Conservation (phyloP, 129 eudicot species). For the Tagetes erecta region DNA sequence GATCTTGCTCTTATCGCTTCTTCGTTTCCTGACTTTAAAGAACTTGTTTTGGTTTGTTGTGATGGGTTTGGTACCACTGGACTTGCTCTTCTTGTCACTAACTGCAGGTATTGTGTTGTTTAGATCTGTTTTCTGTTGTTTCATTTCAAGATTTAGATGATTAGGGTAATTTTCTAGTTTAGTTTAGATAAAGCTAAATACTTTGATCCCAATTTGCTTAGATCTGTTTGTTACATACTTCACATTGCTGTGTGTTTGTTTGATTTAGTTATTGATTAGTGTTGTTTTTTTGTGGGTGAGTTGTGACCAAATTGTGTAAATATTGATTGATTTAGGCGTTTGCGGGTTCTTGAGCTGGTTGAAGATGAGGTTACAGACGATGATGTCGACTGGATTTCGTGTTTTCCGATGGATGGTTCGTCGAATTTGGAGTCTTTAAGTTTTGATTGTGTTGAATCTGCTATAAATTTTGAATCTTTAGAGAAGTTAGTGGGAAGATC, state of each 20-base stretch:
- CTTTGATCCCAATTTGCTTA: neutral
- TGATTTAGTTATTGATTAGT: neutral
- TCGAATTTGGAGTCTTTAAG: conserved; percentile 52
- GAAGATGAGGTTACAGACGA: conserved; percentile 62
- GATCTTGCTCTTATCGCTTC: conserved; percentile 50
- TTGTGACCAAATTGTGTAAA: neutral
- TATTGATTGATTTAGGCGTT: conserved; percentile 36
- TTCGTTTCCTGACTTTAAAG: conserved; percentile 58
- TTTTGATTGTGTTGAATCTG: conserved; percentile 61
- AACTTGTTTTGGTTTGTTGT: conserved; percentile 68
- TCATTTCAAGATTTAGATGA: too few species aligned
- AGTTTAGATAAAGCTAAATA: too few species aligned
- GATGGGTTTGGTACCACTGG: conserved; percentile 75
- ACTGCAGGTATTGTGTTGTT: conserved; percentile 47
- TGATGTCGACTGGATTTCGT: conserved; percentile 66
- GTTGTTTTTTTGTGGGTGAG: neutral
- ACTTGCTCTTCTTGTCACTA: conserved; percentile 53
- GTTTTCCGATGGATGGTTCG: conserved; percentile 47
- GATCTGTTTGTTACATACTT: neutral
- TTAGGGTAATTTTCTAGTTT: too few species aligned
- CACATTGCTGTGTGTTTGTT: neutral
- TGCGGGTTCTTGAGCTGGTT: conserved; percentile 60
- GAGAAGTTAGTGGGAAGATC: conserved; percentile 56
- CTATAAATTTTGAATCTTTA: conserved; percentile 50
- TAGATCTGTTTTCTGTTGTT: neutral